phyloP scores from a whole-genome alignment of 2,329 filamentous ascomycete species.

The Albophoma yamanashiensis region DNA sequence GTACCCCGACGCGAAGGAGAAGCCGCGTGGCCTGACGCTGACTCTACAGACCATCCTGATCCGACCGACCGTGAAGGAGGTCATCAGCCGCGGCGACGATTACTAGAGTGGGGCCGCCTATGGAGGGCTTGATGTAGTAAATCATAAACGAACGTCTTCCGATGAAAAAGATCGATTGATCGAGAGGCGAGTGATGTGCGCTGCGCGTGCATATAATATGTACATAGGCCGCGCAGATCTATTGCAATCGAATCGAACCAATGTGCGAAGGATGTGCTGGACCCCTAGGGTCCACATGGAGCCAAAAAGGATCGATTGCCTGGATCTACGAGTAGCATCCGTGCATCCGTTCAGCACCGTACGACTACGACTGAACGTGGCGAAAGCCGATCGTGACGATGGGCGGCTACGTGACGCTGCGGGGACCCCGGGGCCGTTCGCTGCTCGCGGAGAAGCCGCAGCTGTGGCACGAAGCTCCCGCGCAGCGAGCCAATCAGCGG shows the following conservation, averaged over 20 bases:
- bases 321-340: too few relatives aligned
- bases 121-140: background rate
- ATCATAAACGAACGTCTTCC: background rate
- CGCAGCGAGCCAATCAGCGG: conserved; percentile 3
- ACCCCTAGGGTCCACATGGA: background rate
- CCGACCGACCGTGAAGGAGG: conserved; percentile 73
- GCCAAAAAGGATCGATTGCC: background rate
- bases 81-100: conserved; percentile 77
- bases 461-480: background rate
- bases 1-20: conserved; percentile 25
- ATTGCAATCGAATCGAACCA: background rate
- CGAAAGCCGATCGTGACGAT: background rate
- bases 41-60: conserved; percentile 57
- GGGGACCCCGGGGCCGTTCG: background rate
- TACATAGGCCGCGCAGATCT: too few relatives aligned
- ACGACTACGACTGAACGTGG: background rate
- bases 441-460: background rate
- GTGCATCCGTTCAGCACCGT: too few relatives aligned
- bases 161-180: background rate
- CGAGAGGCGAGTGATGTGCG: background rate
- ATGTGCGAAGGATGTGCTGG: background rate
- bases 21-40: background rate
- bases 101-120: conserved; percentile 39
- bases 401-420: background rate
- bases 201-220: background rate